Percentiles rank a stretch among this genome's conserved stretches.
phyloP scores from a whole-genome alignment of 768 basidiomycete species.

The Kwoniella bestiolae region DNA sequence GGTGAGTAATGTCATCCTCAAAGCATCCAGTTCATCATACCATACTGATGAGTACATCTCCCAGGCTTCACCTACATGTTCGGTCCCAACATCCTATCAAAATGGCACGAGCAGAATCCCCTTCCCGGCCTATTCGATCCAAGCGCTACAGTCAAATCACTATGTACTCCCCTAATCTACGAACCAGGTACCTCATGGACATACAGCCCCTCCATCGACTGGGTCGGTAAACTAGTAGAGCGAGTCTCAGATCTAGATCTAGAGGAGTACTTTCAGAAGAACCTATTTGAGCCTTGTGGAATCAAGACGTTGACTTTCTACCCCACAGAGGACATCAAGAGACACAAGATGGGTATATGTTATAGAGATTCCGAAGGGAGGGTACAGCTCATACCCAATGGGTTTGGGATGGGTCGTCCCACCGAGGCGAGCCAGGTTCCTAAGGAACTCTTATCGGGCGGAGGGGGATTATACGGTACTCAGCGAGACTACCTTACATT shows the following conservation, averaged over 20 bases:
- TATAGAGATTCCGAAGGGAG: conserved; percentile 21
- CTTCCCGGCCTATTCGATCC: conserved; percentile 29
- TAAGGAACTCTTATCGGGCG: conserved; percentile 16
- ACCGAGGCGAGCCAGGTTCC: conserved; percentile 28
- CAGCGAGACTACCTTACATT: conserved; percentile 30
- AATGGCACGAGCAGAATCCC: conserved; percentile 31
- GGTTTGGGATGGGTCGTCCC: conserved; percentile 27
- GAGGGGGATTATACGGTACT: conserved; percentile 32
- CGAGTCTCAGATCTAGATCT: conserved; percentile 41
- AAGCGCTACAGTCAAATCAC: conserved; percentile 20
- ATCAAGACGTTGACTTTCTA: conserved; percentile 45
- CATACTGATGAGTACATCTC: neutral
- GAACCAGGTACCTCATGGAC: conserved; percentile 44
- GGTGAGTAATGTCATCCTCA: conserved; percentile 29
- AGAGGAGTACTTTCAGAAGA: conserved; percentile 50
- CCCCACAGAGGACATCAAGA: conserved; percentile 29
- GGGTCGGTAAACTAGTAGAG: conserved; percentile 50
- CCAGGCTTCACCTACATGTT: conserved; percentile 42
- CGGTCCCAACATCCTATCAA: conserved; percentile 23
- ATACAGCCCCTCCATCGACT: conserved; percentile 51
- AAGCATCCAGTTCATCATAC: neutral
- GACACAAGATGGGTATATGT: conserved; percentile 30
- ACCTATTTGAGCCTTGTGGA: conserved; percentile 54
- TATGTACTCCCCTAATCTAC: conserved; percentile 34
- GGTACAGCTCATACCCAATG: conserved; percentile 16